Evolutionary conservation across 2,329 filamentous ascomycete species (phyloP).

Genomic region (Fusarium odoratissimum): DNA sequence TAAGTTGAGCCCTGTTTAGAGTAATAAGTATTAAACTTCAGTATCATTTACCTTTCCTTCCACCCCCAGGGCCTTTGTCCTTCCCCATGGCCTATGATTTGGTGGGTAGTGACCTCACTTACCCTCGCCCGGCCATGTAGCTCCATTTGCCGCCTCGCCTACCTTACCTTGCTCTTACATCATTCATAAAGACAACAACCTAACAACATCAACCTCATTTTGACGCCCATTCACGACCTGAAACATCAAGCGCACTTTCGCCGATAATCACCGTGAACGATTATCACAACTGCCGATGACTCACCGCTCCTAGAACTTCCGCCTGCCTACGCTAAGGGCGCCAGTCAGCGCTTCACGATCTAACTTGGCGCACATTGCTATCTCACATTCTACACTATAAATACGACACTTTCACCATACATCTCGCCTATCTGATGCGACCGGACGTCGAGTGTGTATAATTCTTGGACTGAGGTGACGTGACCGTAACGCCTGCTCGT

Average conservation of each 20-base stretch:
- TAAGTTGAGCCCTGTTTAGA: no score
- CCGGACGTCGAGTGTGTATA: background rate
- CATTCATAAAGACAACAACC: constrained; percentile 28
- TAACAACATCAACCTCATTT: constrained; percentile 6
- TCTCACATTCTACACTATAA: constrained; percentile 18
- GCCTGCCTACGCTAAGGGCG: background rate
- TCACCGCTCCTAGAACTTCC: constrained; percentile 10
- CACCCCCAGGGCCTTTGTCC: background rate
- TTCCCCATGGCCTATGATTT: background rate
- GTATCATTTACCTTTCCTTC: background rate
- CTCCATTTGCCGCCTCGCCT: constrained; percentile 11
- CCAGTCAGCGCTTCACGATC: constrained; percentile 13
- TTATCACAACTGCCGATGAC: constrained; percentile 16
- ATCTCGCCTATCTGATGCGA: constrained; percentile 15
- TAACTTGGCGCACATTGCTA: constrained; percentile 7
- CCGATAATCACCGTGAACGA: constrained; percentile 9
- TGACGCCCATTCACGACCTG: constrained; percentile 10
- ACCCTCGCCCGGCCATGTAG: background rate
- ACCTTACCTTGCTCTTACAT: constrained; percentile 29
- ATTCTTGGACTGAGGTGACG: background rate
- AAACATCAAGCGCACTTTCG: background rate
- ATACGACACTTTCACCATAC: background rate
- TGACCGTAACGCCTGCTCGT: constrained; percentile 4
- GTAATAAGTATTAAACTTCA: background rate
- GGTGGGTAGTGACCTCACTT: constrained; percentile 11